phyloP scores from a whole-genome alignment of 805 yeast species.

The Wickerhamiella parazyma region DNA sequence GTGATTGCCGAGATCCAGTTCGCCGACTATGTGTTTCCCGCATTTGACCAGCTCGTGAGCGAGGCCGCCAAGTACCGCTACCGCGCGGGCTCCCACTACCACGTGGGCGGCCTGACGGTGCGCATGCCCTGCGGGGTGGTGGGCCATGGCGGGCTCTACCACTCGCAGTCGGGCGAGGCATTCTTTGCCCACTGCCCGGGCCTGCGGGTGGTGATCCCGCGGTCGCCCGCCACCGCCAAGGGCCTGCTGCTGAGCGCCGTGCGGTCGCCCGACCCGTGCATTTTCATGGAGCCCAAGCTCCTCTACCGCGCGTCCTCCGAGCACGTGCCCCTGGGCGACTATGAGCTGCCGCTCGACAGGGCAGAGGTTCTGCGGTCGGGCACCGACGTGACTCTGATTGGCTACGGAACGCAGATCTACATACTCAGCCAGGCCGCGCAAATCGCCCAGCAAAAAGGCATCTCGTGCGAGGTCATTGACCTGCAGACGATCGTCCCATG shows the following conservation, averaged over 20 bases:
- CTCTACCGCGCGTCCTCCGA: slow-evolving; percentile 77
- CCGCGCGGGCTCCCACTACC: slow-evolving; percentile 78
- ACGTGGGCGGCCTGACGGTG: slow-evolving; percentile 85
- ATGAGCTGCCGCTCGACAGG: slow-evolving; percentile 70
- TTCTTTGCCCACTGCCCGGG: slow-evolving; percentile 95
- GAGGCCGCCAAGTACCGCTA: slow-evolving; percentile 92
- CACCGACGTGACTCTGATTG: slow-evolving; percentile 63
- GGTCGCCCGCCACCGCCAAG: slow-evolving; percentile 79
- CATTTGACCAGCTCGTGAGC: slow-evolving; percentile 87
- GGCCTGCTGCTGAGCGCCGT: slow-evolving; percentile 83
- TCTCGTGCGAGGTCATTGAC: slow-evolving; percentile 74
- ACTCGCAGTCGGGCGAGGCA: slow-evolving; percentile 85
- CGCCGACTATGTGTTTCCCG: slow-evolving; percentile 92
- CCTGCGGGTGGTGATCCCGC: slow-evolving; percentile 79
- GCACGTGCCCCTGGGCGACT: slow-evolving; percentile 70
- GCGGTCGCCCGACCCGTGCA: slow-evolving; percentile 91
- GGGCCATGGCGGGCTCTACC: slow-evolving; percentile 95
- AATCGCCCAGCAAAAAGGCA: slow-evolving; percentile 61
- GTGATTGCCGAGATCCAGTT: slow-evolving; percentile 93
- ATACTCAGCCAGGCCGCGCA: slow-evolving; percentile 75
- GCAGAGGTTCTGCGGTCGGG: slow-evolving; percentile 81
- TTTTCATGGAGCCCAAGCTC: slow-evolving; percentile 82
- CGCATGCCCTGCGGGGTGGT: slow-evolving; percentile 97
- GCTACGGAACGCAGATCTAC: slow-evolving; percentile 74
- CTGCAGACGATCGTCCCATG: slow-evolving; percentile 86